A percentile compares a stretch with the other conserved stretches of the same genome.
These are phyloP conservation scores for Trichoderma sp. DNA, from an alignment of 2,329 filamentous ascomycete genomes.

Conservation along the genomic window DNA sequence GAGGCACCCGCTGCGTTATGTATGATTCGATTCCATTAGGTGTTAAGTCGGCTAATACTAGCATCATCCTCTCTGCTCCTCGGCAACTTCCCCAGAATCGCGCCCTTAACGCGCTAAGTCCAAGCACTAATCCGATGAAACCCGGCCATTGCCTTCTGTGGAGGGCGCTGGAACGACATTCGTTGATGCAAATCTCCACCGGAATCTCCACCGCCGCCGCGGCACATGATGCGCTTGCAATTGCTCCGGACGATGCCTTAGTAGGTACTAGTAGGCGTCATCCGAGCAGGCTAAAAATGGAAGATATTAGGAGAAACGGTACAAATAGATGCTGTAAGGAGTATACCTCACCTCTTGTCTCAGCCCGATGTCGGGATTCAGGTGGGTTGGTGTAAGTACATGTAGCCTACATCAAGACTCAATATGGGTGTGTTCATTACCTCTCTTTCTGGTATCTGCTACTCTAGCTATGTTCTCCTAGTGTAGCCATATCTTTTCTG, in stretches of 20 bases:
- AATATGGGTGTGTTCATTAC: too few species aligned
- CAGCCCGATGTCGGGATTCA: background rate
- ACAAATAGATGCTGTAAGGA: background rate
- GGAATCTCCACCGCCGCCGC: slow-evolving; percentile 8
- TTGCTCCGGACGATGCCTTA: slow-evolving; percentile 3
- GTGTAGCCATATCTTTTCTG: too few species aligned
- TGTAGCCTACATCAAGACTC: too few species aligned
- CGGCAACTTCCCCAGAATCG: slow-evolving; percentile 21
- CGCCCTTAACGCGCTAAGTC: background rate
- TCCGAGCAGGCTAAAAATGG: slow-evolving; percentile 1
- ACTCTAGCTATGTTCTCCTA: too few species aligned
- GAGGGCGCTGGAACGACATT: slow-evolving; percentile 1
- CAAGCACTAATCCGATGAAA: slow-evolving; percentile 33
- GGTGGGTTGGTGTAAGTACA: background rate
- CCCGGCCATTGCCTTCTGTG: slow-evolving; percentile 23
- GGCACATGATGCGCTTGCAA: slow-evolving; percentile 13
- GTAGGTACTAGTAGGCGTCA: background rate
- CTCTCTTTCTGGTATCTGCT: too few species aligned
- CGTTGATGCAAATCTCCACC: background rate
- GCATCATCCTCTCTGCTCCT: background rate
- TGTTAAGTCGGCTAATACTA: background rate
- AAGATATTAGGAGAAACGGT: background rate
- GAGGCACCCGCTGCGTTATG: slow-evolving; percentile 24
- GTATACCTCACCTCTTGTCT: background rate
- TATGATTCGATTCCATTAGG: background rate